Evolutionary conservation across 805 yeast genomes (phyloP).

Genomic region (Phaffomyces opuntiae): DNA sequence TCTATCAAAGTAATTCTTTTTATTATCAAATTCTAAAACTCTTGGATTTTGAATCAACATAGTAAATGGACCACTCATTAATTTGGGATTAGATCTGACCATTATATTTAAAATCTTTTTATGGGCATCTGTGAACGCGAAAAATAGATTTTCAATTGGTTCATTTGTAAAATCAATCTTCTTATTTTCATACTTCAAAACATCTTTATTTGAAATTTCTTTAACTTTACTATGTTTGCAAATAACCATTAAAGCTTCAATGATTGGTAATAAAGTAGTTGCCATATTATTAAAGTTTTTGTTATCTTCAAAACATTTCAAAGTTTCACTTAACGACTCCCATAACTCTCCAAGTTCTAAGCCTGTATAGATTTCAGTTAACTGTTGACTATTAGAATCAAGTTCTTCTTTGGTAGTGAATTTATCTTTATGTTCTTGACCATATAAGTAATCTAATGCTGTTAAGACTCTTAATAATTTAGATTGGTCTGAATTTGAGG

Average conservation of each 20-base stretch:
- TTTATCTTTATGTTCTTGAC: conserved; percentile 13
- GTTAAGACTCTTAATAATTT: conserved; percentile 80
- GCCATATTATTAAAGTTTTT: conserved; percentile 57
- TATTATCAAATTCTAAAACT: conserved; percentile 91
- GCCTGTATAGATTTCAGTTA: conserved; percentile 56
- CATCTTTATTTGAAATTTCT: conserved; percentile 48
- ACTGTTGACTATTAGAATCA: conserved; percentile 29
- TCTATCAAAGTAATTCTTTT: conserved; percentile 76
- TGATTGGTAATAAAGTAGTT: conserved; percentile 74
- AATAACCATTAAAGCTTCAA: conserved; percentile 93
- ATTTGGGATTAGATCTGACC: conserved; percentile 84
- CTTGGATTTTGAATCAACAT: conserved; percentile 82
- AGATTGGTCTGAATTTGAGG: conserved; percentile 81
- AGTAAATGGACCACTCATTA: conserved; percentile 94
- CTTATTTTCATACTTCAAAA: conserved; percentile 52
- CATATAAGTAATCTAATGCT: conserved; percentile 78
- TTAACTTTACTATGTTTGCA: conserved; percentile 75
- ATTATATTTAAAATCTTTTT: conserved; percentile 81
- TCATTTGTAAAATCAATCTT: conserved; percentile 63
- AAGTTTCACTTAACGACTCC: conserved; percentile 75
- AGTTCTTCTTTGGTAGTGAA: conserved; percentile 17
- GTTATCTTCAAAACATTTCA: conserved; percentile 55
- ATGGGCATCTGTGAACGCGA: conserved; percentile 83
- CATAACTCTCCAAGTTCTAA: conserved; percentile 74
- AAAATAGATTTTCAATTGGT: conserved; percentile 72